Evolutionary conservation across 805 yeast genomes (phyloP), one percentile per base, ranked within the genome.

Genomic region (Zygosaccharomyces bailii): DNA sequence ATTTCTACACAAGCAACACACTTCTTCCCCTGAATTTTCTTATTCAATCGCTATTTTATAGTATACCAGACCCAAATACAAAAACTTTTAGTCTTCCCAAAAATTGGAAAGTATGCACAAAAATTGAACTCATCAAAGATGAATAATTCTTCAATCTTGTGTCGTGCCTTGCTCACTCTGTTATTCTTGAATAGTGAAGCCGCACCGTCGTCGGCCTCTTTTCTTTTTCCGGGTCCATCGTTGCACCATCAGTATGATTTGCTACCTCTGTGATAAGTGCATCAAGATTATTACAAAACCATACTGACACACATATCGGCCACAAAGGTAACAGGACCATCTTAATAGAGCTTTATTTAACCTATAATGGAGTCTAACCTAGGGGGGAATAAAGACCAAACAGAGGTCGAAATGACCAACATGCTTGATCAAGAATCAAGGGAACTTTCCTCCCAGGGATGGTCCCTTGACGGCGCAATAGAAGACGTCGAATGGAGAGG

Each of bases 401-500:
- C 42, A 9, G 40, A 43, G 30, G 44, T 46, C 25, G 46, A 46
- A 36, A 31, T 46, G 50, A 43, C 42, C 31, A 39, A 36, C 19
- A 42, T 46, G 39, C 34, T 43, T 27, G 46, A 46, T 23, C 45
- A 43, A 10, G 46, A 46, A 6, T 37, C 40, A 16, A 20, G 40
- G 32, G 40, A 25, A 11, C 5, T 25, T 4, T 37, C 40, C 16
- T 14, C 40, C 14, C 32, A 37, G 10, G 39, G 17, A 35, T 18
- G 24, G 39, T 21, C 10, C 13, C 18, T 19, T 10, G 40, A 37
- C 25, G 40, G 32, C 16, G 18, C 19, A 5, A 30, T 51, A 11
- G 49, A 50, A 36, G 54, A 55, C 30, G 43, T 57, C 2, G 51
- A 50, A 21, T 63, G 65, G 60, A 52, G 58, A 5, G 66, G 61